Evolutionary conservation across 805 yeast species (phyloP).

Genomic region (Schwanniomyces vanrijiae): DNA sequence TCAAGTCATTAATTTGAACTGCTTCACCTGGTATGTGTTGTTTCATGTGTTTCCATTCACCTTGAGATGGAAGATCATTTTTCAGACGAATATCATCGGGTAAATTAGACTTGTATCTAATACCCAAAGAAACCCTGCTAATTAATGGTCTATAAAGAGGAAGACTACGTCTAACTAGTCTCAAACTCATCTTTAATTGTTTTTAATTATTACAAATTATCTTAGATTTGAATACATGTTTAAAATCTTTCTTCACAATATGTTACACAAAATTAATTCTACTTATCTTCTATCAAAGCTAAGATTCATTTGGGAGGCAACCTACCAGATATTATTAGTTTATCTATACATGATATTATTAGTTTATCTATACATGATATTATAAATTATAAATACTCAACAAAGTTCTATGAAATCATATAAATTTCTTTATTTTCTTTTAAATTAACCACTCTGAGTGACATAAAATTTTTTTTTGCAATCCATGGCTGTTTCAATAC

Average conservation of each 20-base stretch:
- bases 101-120: conserved; percentile 22
- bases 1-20: conserved; percentile 41
- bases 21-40: conserved; percentile 60
- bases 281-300: background rate
- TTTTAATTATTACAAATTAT: background rate
- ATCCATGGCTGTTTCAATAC: too few species aligned
- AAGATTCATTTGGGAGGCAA: too few species aligned
- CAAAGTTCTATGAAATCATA: too few species aligned
- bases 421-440: too few species aligned
- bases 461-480: too few species aligned
- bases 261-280: background rate
- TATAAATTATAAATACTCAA: too few species aligned
- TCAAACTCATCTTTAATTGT: background rate
- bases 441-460: too few species aligned
- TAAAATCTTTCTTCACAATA: background rate
- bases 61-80: conserved; percentile 29
- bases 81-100: conserved; percentile 32
- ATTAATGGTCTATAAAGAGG: background rate
- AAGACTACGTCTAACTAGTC: background rate
- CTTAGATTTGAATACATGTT: background rate
- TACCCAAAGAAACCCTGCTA: background rate
- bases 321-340: too few species aligned
- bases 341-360: too few species aligned
- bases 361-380: too few species aligned
- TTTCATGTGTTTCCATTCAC: conserved; percentile 44